Percentiles rank a stretch among this genome's conserved stretches.
Evolutionary conservation across 176 grass and related monocot genomes (phyloP).

Genomic region (Cymbopogon citratus): DNA sequence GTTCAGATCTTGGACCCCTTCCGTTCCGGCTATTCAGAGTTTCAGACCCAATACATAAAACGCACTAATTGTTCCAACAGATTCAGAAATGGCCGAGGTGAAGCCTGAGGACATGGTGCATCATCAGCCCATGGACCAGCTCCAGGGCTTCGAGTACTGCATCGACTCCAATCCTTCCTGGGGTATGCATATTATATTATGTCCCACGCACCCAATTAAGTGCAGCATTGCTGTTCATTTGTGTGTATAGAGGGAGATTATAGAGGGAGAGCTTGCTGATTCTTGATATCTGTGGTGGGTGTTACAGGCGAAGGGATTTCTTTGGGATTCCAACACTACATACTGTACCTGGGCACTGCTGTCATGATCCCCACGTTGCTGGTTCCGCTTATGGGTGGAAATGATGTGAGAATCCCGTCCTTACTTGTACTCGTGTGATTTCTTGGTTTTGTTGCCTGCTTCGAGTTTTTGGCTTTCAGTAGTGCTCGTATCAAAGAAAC

Average conservation of each 20-base stretch:
- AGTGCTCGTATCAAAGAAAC: not conserved
- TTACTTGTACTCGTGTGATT: not conserved
- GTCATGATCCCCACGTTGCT: conserved; percentile 91
- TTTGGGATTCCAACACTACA: conserved; percentile 89
- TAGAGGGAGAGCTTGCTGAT: not conserved
- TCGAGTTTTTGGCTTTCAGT: not conserved
- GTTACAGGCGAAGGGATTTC: conserved; percentile 64
- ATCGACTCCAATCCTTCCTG: conserved; percentile 96
- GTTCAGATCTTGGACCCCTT: not conserved
- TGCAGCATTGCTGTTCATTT: not conserved
- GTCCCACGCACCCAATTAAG: not conserved
- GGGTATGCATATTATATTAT: conserved; percentile 34
- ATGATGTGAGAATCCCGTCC: conserved; percentile 49
- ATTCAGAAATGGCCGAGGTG: conserved; percentile 54
- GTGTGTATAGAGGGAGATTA: not conserved
- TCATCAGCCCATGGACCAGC: conserved; percentile 87
- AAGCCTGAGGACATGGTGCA: conserved; percentile 70
- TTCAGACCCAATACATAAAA: not conserved
- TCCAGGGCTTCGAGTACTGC: conserved; percentile 93
- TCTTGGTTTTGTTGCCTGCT: not conserved
- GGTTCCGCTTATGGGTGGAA: conserved; percentile 89
- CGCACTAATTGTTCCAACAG: not conserved
- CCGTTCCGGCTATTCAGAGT: not conserved
- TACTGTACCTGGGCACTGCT: conserved; percentile 68
- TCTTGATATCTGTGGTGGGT: conserved; percentile 9